A percentile compares a stretch with the other conserved stretches of the same genome.
phyloP scores from a whole-genome alignment of 2,329 filamentous ascomycete genomes.

The Xylariaceae sp. region DNA sequence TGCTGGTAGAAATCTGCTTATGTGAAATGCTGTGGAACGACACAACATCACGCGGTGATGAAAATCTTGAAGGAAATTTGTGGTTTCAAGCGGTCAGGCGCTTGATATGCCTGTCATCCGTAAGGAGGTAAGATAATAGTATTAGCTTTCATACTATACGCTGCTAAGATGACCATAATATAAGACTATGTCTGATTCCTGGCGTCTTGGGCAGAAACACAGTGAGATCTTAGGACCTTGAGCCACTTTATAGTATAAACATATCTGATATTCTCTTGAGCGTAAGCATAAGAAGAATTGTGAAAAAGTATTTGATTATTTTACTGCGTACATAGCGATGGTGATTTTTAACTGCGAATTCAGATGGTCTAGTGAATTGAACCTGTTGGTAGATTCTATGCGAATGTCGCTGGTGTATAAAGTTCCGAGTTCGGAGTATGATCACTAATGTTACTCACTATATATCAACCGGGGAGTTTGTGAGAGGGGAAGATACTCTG shows the following conservation, averaged over 20 bases:
- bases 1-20: constrained; percentile 4
- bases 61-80: constrained; percentile 1
- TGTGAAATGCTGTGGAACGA: constrained; percentile 14
- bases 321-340: too few species aligned
- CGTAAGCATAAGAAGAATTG: too few species aligned
- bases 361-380: not conserved
- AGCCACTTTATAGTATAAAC: too few species aligned
- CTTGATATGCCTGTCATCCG: too few species aligned
- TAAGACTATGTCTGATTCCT: too few species aligned
- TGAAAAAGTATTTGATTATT: too few species aligned
- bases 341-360: too few species aligned
- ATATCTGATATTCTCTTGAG: too few species aligned
- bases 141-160: constrained; percentile 1
- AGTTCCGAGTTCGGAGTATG: constrained; percentile 3
- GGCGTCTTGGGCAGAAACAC: too few species aligned
- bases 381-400: not conserved
- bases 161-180: not conserved
- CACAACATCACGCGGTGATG: constrained; percentile 6
- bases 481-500: constrained; percentile 6
- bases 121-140: too few species aligned
- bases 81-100: not conserved
- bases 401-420: not conserved
- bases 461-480: too few species aligned
- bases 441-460: constrained; percentile 5
- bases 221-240: too few species aligned